Conservation (phyloP, 164 flowering plant genomes). For the Macadamia tetraphylla region DNA sequence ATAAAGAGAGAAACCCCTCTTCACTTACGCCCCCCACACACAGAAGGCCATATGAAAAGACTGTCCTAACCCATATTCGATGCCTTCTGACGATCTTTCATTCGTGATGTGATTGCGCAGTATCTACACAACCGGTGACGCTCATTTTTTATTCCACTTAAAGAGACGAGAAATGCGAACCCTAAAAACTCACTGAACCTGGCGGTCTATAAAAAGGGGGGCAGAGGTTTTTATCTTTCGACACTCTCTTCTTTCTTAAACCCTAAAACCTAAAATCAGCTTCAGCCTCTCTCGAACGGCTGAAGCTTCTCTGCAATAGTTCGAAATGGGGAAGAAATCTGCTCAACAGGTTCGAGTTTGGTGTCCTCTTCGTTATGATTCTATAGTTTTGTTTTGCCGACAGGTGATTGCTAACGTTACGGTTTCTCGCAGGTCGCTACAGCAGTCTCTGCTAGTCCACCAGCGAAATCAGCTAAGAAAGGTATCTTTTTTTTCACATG, state of each 20-base stretch:
- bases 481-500: background rate
- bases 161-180: too few species aligned
- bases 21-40: too few species aligned
- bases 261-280: background rate
- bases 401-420: too few species aligned
- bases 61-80: too few species aligned
- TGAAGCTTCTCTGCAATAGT: background rate
- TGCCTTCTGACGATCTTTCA: too few species aligned
- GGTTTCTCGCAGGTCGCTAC: slow-evolving; percentile 2
- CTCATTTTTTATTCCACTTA: too few species aligned
- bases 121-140: too few species aligned
- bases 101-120: too few species aligned
- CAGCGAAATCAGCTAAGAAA: slow-evolving; percentile 15
- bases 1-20: too few species aligned
- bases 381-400: background rate
- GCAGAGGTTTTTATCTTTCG: background rate
- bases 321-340: too few species aligned
- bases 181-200: background rate
- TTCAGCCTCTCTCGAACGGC: background rate
- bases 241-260: background rate
- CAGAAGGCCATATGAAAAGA: too few species aligned
- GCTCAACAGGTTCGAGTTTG: too few species aligned
- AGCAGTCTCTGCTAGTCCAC: slow-evolving; percentile 1
- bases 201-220: background rate
- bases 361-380: background rate